These are phyloP conservation scores for Lyophyllum atratum DNA, from an alignment of 768 basidiomycete species.

Conservation along the genomic window DNA sequence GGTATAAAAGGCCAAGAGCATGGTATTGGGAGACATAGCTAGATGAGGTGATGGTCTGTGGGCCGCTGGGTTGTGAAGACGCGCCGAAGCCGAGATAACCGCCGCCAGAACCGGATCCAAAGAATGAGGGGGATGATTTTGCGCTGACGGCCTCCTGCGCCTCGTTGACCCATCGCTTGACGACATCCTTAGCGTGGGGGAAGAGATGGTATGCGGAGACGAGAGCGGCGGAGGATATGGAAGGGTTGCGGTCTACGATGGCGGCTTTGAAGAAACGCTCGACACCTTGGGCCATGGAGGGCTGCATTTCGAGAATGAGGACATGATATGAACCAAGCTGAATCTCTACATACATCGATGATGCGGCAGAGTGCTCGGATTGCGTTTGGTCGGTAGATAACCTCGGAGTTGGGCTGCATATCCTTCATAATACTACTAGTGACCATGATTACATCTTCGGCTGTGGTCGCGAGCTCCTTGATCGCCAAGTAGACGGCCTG, in stretches of 20 bases:
- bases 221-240: constrained; percentile 94
- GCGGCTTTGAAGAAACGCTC: constrained; percentile 99
- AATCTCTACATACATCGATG: constrained; percentile 78
- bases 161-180: constrained; percentile 99
- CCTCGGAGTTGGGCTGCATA: constrained; percentile 98
- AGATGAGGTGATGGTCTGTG: constrained; percentile 83
- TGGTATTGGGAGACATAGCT: constrained; percentile 98
- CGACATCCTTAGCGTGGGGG: constrained; percentile 91
- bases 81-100: constrained; percentile 78
- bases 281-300: constrained; percentile 98
- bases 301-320: constrained; percentile 45
- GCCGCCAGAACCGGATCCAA: constrained; percentile 49
- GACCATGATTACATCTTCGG: constrained; percentile 99
- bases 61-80: constrained; percentile 50
- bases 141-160: constrained; percentile 94
- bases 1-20: constrained; percentile 88
- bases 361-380: constrained; percentile 95
- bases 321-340: background rate
- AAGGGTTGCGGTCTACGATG: constrained; percentile 94
- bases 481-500: constrained; percentile 99
- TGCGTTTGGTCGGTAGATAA: constrained; percentile 97
- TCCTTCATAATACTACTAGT: constrained; percentile 99
- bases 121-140: constrained; percentile 76
- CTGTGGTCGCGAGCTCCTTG: constrained; percentile 94
- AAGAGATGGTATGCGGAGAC: constrained; percentile 97